Conservation (phyloP, 805 yeast genomes). For the Yamadazyma philogaea region DNA sequence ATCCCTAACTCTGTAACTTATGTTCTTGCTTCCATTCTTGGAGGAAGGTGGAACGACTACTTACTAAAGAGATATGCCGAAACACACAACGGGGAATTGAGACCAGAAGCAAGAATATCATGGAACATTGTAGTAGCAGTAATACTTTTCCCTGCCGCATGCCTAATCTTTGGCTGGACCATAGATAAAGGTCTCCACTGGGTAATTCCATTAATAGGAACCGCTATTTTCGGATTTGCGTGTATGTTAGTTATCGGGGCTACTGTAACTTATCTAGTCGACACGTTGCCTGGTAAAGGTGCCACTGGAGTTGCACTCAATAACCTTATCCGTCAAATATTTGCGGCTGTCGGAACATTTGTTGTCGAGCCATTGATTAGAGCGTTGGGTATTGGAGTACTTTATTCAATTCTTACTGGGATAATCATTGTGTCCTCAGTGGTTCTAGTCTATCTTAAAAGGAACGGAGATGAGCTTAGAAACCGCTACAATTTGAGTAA, state of each 20-base stretch:
- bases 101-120: slow-evolving; percentile 78
- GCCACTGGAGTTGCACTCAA: slow-evolving; percentile 87
- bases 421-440: slow-evolving; percentile 44
- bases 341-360: slow-evolving; percentile 77
- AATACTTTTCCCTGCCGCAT: slow-evolving; percentile 56
- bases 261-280: slow-evolving; percentile 76
- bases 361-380: slow-evolving; percentile 64
- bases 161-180: slow-evolving; percentile 82
- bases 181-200: slow-evolving; percentile 62
- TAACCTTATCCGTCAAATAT: slow-evolving; percentile 65
- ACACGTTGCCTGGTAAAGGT: slow-evolving; percentile 81
- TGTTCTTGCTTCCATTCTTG: slow-evolving; percentile 69
- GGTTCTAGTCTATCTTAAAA: slow-evolving; percentile 47
- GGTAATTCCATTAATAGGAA: slow-evolving; percentile 79
- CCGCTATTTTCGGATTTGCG: slow-evolving; percentile 78
- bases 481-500: slow-evolving; percentile 57
- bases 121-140: slow-evolving; percentile 71
- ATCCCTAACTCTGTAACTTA: slow-evolving; percentile 82
- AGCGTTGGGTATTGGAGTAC: slow-evolving; percentile 70
- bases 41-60: slow-evolving; percentile 77
- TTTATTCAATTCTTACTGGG: slow-evolving; percentile 65
- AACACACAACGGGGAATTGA: slow-evolving; percentile 58
- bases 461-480: slow-evolving; percentile 58
- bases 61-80: slow-evolving; percentile 51
- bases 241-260: slow-evolving; percentile 83